Evolutionary conservation across 164 flowering plant species (phyloP).

Genomic region (Berberis vulgaris): DNA sequence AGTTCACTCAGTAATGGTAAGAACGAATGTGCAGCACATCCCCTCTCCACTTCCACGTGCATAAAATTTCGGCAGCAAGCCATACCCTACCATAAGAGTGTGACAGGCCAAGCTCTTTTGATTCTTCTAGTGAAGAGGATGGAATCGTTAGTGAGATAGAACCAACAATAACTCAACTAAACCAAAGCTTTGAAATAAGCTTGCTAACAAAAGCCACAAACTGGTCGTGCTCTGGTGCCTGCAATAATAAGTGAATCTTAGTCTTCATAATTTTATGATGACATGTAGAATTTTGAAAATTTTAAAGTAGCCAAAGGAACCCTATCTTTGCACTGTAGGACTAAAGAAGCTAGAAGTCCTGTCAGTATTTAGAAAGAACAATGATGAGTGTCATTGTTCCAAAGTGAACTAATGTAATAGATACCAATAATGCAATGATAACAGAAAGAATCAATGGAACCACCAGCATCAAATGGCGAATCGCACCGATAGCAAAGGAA

Average conservation of each 20-base stretch:
- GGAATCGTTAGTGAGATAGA: conserved; percentile 9
- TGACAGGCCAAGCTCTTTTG: conserved; percentile 12
- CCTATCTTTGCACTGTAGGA: too few species aligned
- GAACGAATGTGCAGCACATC: conserved; percentile 64
- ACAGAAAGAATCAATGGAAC: too few species aligned
- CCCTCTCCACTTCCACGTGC: conserved; percentile 89
- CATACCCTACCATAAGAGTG: conserved; percentile 49
- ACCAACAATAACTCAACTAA: conserved; percentile 45
- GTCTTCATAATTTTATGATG: too few species aligned
- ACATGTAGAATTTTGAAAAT: too few species aligned
- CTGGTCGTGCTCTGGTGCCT: conserved; percentile 32
- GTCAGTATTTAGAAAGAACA: too few species aligned
- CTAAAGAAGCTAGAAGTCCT: too few species aligned
- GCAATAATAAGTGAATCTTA: conserved; percentile 20
- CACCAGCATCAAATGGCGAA: too few species aligned
- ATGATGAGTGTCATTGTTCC: too few species aligned
- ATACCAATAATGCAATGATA: too few species aligned
- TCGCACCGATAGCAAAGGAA: too few species aligned
- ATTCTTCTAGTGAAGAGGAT: conserved; percentile 18
- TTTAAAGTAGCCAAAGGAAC: too few species aligned
- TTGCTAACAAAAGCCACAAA: conserved; percentile 56
- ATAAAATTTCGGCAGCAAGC: conserved; percentile 88
- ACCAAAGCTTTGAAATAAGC: conserved; percentile 56
- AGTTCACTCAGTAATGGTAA: conserved; percentile 46
- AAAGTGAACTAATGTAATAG: too few species aligned